These are phyloP conservation scores for Russula olivacea DNA, from an alignment of 768 basidiomycete species.

Conservation along the genomic window DNA sequence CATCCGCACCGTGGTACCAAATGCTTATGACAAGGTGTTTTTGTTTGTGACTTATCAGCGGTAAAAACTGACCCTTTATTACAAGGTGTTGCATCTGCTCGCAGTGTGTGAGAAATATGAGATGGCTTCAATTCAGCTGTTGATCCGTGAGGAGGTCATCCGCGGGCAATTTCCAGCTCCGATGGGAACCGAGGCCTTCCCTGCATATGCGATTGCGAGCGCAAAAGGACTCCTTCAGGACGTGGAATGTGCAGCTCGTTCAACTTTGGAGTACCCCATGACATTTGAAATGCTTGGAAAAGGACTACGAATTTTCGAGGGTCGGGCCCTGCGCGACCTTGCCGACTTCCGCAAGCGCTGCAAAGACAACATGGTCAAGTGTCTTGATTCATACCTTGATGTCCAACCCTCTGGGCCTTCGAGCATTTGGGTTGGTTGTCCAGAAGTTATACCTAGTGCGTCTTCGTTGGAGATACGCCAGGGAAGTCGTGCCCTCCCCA, in stretches of 20 bases:
- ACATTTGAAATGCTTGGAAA: neutral
- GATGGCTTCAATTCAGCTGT: neutral
- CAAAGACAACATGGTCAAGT: neutral
- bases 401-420: neutral
- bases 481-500: too few species aligned
- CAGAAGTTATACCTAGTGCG: neutral
- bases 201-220: neutral
- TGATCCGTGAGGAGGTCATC: neutral
- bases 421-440: neutral
- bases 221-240: neutral
- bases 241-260: neutral
- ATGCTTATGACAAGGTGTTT: neutral
- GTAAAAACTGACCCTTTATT: neutral
- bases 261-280: neutral
- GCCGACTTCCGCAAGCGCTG: neutral
- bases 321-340: neutral
- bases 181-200: neutral
- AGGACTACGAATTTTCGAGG: neutral
- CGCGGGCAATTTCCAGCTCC: neutral
- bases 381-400: neutral
- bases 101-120: neutral
- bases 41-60: slow-evolving; percentile 10
- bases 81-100: neutral
- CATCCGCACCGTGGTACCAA: neutral
- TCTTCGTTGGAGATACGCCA: too few species aligned